Evolutionary conservation across 257 asterid species (phyloP).

Genomic region (Fraxinus cuspidata): DNA sequence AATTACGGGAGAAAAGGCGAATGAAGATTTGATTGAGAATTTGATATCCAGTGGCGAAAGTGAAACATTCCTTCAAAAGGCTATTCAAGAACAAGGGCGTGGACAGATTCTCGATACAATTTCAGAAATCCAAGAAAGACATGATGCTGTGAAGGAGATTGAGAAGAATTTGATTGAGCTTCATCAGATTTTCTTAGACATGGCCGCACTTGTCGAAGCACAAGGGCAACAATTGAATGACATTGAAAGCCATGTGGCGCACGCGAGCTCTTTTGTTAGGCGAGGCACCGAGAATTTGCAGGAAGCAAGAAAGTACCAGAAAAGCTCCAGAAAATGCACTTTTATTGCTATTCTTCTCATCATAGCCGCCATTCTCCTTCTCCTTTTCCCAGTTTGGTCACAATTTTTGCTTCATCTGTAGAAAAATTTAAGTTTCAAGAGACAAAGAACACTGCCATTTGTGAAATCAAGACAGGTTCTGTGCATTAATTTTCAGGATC

Average conservation of each 20-base stretch:
- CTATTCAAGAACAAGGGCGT: background rate
- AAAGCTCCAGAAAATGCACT: constrained; percentile 1
- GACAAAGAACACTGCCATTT: background rate
- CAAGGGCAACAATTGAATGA: constrained; percentile 1
- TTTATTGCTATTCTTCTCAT: background rate
- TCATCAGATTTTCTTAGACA: constrained; percentile 2
- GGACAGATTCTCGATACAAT: background rate
- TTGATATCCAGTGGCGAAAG: constrained; percentile 2
- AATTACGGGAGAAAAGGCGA: background rate
- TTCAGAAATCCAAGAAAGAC: constrained; percentile 4
- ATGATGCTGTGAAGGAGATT: constrained; percentile 1
- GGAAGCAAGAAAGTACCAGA: background rate
- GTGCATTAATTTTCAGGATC: background rate
- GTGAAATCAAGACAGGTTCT: background rate
- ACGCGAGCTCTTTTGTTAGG: background rate
- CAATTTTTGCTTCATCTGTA: background rate
- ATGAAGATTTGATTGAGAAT: background rate
- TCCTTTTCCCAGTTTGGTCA: constrained; percentile 2
- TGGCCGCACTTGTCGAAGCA: background rate
- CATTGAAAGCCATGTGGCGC: background rate
- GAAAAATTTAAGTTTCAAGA: background rate
- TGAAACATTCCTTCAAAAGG: background rate
- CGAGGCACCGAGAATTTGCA: constrained; percentile 1
- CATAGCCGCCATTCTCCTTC: background rate
- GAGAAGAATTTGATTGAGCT: constrained; percentile 5